A percentile compares a stretch with the other conserved stretches of the same genome.
Evolutionary conservation across 78 protist genomes (phyloP).

Genomic region (Dictyostelium citrinum): DNA sequence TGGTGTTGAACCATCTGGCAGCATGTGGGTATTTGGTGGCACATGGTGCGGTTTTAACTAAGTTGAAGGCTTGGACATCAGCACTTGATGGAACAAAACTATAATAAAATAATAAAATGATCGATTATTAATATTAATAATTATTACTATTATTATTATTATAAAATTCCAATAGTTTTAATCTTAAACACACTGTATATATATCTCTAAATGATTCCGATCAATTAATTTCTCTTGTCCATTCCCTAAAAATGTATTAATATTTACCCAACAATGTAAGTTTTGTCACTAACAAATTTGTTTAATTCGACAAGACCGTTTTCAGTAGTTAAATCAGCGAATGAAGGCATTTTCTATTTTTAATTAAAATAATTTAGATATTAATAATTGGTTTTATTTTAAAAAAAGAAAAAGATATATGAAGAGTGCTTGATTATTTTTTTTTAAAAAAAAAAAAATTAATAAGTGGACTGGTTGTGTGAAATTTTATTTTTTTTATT

Average conservation of each 20-base stretch:
- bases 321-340: constrained; percentile 75
- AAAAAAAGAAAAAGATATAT: background rate
- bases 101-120: no score
- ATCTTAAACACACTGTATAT: no score
- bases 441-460: background rate
- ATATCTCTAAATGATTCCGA: no score
- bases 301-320: constrained; percentile 78
- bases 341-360: constrained; percentile 66
- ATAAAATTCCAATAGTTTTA: no score
- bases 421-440: background rate
- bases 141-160: no score
- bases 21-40: constrained; percentile 81
- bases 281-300: constrained; percentile 76
- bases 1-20: constrained; percentile 86
- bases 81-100: constrained; percentile 81
- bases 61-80: constrained; percentile 74
- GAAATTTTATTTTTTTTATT: background rate
- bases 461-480: no score
- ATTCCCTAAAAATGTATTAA: background rate
- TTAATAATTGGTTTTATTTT: background rate
- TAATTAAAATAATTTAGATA: background rate
- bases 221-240: no score
- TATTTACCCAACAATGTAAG: constrained; percentile 82
- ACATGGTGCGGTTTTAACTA: constrained; percentile 60
- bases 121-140: no score